phyloP scores from a whole-genome alignment of 2,329 filamentous ascomycete genomes.

The Intubia oerlemansii region DNA sequence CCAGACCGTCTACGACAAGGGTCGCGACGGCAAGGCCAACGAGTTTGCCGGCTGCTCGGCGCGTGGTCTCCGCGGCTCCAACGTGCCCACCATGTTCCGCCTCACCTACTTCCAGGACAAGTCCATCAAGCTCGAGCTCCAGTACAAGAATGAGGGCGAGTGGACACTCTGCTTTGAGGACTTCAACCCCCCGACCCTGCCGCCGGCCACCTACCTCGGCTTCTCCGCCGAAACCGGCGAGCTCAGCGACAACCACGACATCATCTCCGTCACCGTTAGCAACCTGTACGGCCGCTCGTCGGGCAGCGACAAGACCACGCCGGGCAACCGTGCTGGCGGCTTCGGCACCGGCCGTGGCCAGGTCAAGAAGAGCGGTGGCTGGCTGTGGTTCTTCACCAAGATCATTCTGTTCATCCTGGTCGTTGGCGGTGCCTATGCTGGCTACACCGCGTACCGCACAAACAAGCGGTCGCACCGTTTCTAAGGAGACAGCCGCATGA shows the following conservation, averaged over 20 bases:
- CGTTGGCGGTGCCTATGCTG: slow-evolving; percentile 57
- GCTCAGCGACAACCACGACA: slow-evolving; percentile 93
- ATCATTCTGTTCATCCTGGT: slow-evolving; percentile 52
- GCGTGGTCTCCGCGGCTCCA: slow-evolving; percentile 64
- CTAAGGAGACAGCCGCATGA: too few species aligned
- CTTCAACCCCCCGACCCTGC: slow-evolving; percentile 51
- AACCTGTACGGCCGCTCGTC: slow-evolving; percentile 56
- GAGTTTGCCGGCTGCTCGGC: slow-evolving; percentile 92
- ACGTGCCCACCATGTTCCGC: slow-evolving; percentile 62
- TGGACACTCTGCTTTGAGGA: slow-evolving; percentile 83
- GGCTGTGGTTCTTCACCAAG: slow-evolving; percentile 55
- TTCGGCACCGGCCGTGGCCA: too few species aligned
- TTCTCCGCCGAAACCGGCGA: slow-evolving; percentile 86
- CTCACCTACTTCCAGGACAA: slow-evolving; percentile 97
- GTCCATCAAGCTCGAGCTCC: slow-evolving; percentile 69
- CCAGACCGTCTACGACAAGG: slow-evolving; percentile 72
- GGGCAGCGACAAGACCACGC: slow-evolving; percentile 16
- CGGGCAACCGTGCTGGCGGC: slow-evolving; percentile 11
- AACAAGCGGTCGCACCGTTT: slow-evolving; percentile 39
- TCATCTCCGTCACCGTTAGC: slow-evolving; percentile 65
- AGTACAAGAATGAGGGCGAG: slow-evolving; percentile 77
- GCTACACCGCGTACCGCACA: slow-evolving; percentile 64
- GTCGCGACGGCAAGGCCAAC: slow-evolving; percentile 79
- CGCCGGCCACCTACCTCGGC: slow-evolving; percentile 51
- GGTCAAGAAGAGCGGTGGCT: slow-evolving; percentile 26